Percentiles rank a stretch among this genome's conserved stretches.
Evolutionary conservation across 805 yeast species (phyloP).

Genomic region (Tetrapisispora namnaoensis): DNA sequence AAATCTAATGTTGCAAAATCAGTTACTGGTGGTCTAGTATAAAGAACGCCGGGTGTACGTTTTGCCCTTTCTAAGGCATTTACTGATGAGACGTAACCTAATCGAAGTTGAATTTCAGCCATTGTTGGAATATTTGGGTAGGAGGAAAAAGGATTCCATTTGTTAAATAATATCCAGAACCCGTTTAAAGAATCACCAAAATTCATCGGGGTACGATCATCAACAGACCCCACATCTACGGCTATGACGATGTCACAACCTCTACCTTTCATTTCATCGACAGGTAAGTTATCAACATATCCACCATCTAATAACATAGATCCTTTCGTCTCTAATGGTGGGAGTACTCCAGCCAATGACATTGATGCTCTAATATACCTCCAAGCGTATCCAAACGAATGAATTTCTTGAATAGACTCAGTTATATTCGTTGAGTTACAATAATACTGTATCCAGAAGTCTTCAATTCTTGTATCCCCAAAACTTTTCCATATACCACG

Average conservation of each 20-base stretch:
- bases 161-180: conserved; percentile 75
- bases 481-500: conserved; percentile 96
- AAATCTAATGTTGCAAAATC: conserved; percentile 86
- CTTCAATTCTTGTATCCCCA: conserved; percentile 88
- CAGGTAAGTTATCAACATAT: conserved; percentile 88
- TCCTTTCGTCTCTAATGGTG: conserved; percentile 77
- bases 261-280: conserved; percentile 76
- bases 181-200: conserved; percentile 94
- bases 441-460: conserved; percentile 84
- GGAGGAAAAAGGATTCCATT: conserved; percentile 82
- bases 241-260: conserved; percentile 87
- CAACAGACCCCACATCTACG: conserved; percentile 91
- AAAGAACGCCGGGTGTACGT: conserved; percentile 70
- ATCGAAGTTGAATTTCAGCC: conserved; percentile 88
- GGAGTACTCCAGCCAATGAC: conserved; percentile 90
- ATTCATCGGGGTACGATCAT: conserved; percentile 79
- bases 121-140: conserved; percentile 86
- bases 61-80: conserved; percentile 87
- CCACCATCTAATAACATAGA: conserved; percentile 95
- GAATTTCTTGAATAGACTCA: conserved; percentile 90
- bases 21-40: conserved; percentile 90
- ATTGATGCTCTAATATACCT: conserved; percentile 89
- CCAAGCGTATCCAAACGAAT: conserved; percentile 90
- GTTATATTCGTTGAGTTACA: conserved; percentile 93
- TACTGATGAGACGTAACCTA: conserved; percentile 92